Evolutionary conservation across 1,284 basidiomycete genomes (phyloP).

Genomic region (Puccinia coronata): DNA sequence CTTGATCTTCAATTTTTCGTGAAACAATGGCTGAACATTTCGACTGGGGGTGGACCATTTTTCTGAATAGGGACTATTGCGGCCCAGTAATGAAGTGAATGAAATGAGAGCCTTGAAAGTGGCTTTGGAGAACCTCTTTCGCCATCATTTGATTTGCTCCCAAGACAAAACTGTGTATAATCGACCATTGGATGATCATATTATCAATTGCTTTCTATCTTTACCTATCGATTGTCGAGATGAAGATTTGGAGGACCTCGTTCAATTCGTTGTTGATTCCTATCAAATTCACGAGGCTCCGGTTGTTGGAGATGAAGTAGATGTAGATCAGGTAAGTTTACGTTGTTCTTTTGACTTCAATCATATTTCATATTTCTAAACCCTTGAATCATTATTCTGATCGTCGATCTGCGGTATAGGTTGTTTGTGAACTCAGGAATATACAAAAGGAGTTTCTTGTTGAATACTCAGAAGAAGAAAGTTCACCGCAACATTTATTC

Average conservation of each 20-base stretch:
- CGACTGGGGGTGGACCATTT: too few species aligned
- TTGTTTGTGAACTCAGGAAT: conserved; percentile 69
- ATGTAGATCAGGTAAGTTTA: conserved; percentile 73
- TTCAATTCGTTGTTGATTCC: conserved; percentile 89
- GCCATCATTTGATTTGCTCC: conserved; percentile 62
- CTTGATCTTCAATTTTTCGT: not conserved
- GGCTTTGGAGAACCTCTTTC: conserved; percentile 37
- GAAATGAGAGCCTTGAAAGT: conserved; percentile 25
- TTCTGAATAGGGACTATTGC: conserved; percentile 34
- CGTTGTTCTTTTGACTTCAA: not conserved
- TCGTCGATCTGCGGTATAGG: too few species aligned
- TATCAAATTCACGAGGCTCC: conserved; percentile 89
- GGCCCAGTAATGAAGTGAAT: conserved; percentile 27
- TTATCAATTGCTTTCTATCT: conserved; percentile 82
- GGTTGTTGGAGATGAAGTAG: conserved; percentile 86
- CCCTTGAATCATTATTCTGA: not conserved
- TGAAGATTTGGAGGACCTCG: conserved; percentile 91
- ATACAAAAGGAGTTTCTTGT: conserved; percentile 56
- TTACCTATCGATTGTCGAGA: conserved; percentile 78
- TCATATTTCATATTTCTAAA: not conserved
- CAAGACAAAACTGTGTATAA: conserved; percentile 67
- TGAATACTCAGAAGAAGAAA: conserved; percentile 49
- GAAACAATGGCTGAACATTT: not conserved
- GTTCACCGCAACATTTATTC: conserved; percentile 70
- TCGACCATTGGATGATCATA: conserved; percentile 66